Conservation (phyloP, 768 basidiomycete genomes). For the Pulveroboletus sp. region DNA sequence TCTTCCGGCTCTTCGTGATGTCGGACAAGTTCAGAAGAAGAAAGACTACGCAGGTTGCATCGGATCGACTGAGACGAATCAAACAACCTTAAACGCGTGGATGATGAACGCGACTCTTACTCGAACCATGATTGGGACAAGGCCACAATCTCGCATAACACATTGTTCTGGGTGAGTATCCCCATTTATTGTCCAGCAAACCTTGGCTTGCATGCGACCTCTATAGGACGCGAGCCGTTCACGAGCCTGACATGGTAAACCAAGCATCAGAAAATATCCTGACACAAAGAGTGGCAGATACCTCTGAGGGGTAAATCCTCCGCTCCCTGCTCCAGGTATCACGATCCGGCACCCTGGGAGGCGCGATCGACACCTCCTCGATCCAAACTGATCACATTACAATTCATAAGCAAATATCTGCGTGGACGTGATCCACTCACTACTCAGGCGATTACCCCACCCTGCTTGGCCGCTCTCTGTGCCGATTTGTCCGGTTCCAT, state of each 20-base stretch:
- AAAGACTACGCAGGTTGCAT: conserved; percentile 84
- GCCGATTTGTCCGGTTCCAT: conserved; percentile 55
- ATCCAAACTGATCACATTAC: conserved; percentile 71
- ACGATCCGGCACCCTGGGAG: conserved; percentile 84
- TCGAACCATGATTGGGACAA: conserved; percentile 95
- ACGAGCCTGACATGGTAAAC: conserved; percentile 56
- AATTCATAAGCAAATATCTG: conserved; percentile 7
- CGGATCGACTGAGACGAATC: conserved; percentile 62
- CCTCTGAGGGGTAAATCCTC: conserved; percentile 86
- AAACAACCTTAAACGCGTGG: neutral
- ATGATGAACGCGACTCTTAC: conserved; percentile 44
- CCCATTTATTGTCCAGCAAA: conserved; percentile 74
- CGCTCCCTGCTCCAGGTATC: conserved; percentile 71
- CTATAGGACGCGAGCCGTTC: conserved; percentile 91
- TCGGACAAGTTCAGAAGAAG: conserved; percentile 80
- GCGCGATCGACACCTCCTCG: conserved; percentile 73
- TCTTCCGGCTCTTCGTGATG: conserved; percentile 97
- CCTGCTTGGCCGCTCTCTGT: conserved; percentile 49
- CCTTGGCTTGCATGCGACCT: conserved; percentile 79
- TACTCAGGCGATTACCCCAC: conserved; percentile 81
- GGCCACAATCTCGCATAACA: conserved; percentile 79
- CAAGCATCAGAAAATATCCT: conserved; percentile 5
- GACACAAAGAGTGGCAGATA: conserved; percentile 27
- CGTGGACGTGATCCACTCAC: conserved; percentile 44
- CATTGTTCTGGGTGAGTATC: conserved; percentile 63